A percentile compares a stretch with the other conserved stretches of the same genome.
Conservation (phyloP, 805 yeast genomes). For the Saccharomycopsis sp. region DNA sequence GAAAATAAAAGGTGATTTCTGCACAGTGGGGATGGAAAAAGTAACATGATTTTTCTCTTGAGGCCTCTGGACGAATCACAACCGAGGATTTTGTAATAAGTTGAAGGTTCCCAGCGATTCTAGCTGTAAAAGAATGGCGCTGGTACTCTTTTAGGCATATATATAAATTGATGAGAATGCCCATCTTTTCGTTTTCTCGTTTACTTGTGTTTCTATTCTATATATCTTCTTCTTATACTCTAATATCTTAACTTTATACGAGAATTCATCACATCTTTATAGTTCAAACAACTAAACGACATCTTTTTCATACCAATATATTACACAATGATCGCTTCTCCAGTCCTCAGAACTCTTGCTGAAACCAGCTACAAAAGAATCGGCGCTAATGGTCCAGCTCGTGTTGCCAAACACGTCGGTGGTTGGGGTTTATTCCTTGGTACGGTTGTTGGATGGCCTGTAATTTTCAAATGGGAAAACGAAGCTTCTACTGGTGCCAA, state of each 20-base stretch:
- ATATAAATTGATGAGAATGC: neutral
- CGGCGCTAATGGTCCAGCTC: conserved; percentile 12
- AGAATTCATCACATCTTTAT: neutral
- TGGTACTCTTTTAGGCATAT: neutral
- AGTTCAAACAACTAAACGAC: neutral
- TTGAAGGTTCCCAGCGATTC: neutral
- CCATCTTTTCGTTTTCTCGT: neutral
- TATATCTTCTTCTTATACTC: neutral
- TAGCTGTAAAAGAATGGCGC: neutral
- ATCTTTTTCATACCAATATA: neutral
- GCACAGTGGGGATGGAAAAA: neutral
- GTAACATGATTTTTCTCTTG: neutral
- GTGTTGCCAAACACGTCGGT: conserved; percentile 14
- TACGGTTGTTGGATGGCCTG: conserved; percentile 18
- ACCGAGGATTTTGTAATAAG: neutral
- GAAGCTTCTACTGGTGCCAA: neutral
- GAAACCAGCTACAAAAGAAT: conserved; percentile 15
- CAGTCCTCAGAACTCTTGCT: conserved; percentile 17
- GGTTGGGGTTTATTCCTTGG: conserved; percentile 18
- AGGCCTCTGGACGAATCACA: neutral
- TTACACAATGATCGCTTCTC: conserved; percentile 18
- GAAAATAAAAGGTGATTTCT: neutral
- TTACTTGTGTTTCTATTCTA: neutral
- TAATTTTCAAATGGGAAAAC: neutral
- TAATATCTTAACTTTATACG: neutral